Conservation (phyloP, 1,284 basidiomycete genomes). For the Marasmius sp. region DNA sequence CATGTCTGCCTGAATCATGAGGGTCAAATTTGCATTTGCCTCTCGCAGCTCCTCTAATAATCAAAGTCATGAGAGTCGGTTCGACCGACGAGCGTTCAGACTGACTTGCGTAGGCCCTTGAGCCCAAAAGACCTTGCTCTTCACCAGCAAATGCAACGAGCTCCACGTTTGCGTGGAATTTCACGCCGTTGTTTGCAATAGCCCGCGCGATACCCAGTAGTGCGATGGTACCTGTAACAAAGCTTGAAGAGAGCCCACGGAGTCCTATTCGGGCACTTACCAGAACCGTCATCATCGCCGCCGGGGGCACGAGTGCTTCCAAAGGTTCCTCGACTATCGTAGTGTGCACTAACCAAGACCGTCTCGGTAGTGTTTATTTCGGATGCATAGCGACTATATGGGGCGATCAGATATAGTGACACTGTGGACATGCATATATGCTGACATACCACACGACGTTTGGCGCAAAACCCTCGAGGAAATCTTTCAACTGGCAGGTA, state of each 20-base stretch:
- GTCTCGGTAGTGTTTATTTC: constrained; percentile 52
- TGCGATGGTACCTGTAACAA: constrained; percentile 49
- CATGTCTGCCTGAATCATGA: constrained; percentile 92
- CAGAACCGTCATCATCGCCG: constrained; percentile 15
- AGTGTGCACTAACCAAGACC: constrained; percentile 79
- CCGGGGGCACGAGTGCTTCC: constrained; percentile 73
- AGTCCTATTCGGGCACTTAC: constrained; percentile 17
- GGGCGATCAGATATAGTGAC: not conserved
- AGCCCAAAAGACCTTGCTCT: constrained; percentile 70
- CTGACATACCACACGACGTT: constrained; percentile 75
- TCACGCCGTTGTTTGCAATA: constrained; percentile 60
- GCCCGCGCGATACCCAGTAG: constrained; percentile 76
- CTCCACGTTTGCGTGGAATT: constrained; percentile 68
- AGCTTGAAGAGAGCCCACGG: not conserved
- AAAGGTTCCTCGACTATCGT: constrained; percentile 85
- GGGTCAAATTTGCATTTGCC: constrained; percentile 62
- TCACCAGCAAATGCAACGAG: constrained; percentile 72
- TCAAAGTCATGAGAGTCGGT: not conserved
- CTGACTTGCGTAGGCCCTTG: constrained; percentile 65
- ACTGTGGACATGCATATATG: not conserved
- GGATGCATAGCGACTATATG: constrained; percentile 52
- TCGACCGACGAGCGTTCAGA: constrained; percentile 3
- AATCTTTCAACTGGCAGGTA: constrained; percentile 62
- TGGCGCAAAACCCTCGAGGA: constrained; percentile 74
- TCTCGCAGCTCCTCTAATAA: constrained; percentile 52